These are phyloP conservation scores for Talaromyces verruculosus DNA, from an alignment of 2,329 filamentous ascomycete genomes.

Conservation along the genomic window DNA sequence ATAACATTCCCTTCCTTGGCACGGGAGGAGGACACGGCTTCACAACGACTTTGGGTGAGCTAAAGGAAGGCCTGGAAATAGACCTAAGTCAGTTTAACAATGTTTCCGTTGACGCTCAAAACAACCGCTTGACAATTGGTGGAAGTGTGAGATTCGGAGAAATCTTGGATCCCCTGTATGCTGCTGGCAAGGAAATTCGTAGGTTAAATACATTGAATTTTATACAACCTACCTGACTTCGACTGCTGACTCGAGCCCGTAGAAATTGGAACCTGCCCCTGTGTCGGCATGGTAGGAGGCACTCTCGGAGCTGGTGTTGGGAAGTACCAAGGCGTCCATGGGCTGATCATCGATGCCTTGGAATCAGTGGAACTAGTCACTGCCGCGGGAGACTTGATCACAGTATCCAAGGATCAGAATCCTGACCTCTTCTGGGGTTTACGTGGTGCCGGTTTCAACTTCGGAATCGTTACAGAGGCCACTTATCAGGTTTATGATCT, in stretches of 20 bases:
- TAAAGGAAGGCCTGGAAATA: neutral
- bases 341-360: neutral
- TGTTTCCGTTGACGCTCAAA: neutral
- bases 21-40: neutral
- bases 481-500: neutral
- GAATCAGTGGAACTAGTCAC: neutral
- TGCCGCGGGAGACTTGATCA: neutral
- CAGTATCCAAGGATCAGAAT: neutral
- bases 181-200: constrained; percentile 3
- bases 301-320: neutral
- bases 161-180: neutral
- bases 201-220: neutral
- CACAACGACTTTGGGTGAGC: neutral
- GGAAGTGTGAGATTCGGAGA: neutral
- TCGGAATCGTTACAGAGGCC: neutral
- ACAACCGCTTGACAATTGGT: neutral
- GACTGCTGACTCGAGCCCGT: neutral
- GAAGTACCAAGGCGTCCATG: neutral
- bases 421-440: neutral
- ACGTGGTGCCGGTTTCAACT: neutral
- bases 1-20: neutral
- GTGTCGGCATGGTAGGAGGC: neutral
- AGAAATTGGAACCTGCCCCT: neutral
- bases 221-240: neutral
- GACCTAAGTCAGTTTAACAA: neutral